Base-by-base conservation (phyloP, 2,329 filamentous ascomycete species). In the Xylaria sp. region DNA sequence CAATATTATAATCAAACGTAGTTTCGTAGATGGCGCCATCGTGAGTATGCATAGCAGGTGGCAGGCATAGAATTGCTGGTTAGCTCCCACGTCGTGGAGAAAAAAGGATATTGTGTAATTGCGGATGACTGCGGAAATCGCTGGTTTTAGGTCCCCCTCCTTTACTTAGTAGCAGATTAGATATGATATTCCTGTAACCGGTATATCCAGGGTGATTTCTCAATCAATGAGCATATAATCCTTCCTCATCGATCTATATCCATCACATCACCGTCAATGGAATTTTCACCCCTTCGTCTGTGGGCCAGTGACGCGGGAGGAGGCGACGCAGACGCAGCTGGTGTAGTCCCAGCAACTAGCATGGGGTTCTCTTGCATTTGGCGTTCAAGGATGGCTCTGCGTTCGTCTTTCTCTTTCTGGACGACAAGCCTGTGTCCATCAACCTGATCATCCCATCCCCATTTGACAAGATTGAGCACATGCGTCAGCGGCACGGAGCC, bases 381-480 rank as follows among this genome's bases (percentile, higher is more conserved):
- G 2, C 61, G 63, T 31, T 59, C 60, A 13, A 74, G 49, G 20
- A 70, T 69, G n/a, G 47, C 68, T 22, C 38, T 59, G 20, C 45
- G 69, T 1, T 65, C 65, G 11, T 72, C 67, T 49, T 72, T 75
- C 27, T 73, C 69, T 6, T 55, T 65, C 20, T 64, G 49, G 9
- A 73, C 63, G 13, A 69, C 66, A 2, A 51, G 54, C n/a, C 66
- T 65, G n/a, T 74, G 70, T 15, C 65, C 71, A 31, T 74, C 70
- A 1, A 69, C 11, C 39, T 71, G 69, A 2, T 63, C 69, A 25
- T 73, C 59, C 65, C 68, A 68, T 31, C 65, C 68, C 65, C 65
- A 69, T 45, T 69, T 66, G 10, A 68, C 47, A 66, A 72, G 66
- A 11, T 70, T 71, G 29, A 71, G 59, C 55, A 70, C 54, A 22